Evolutionary conservation across 2,329 filamentous ascomycete species (phyloP), one percentile per base, ranked within the genome.

Genomic region (Pseudocercospora vitis): DNA sequence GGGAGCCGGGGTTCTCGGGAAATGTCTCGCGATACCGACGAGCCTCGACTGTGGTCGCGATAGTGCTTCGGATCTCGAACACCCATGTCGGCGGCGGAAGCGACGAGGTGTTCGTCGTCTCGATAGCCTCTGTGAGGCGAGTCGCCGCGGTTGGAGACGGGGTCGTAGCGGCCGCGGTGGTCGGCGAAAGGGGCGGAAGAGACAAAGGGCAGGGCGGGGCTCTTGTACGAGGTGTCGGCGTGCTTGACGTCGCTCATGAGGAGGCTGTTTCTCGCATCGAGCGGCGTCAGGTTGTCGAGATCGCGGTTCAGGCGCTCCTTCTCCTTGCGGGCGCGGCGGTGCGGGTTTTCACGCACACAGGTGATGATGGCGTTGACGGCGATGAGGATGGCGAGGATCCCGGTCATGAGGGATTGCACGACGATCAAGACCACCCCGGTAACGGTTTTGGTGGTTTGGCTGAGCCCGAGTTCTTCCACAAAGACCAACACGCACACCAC

Each of bases 361-460:
- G 85, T 81, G 64, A 89, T 88, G 68, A 96, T 83, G 42, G 89
- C 89, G 68, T 97, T 97, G 76, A 91, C 88, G 8, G 82, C 81
- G 63, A 99, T 95, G 24, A 97, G 79, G 48, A 97, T 87, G 3
- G 89, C 91, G 52, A 99, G 78, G 19, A 90, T 73, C 57, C 82
- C 91, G 4, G 91, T 95, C 62, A 99, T 76, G 0, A 86, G 82
- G 0, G 89, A 89, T 73, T 99, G 94, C 4, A 97, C 81, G n/a
- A 86, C 89, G 61, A 97, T 94, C 55, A 99, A 80, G 12, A 91
- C 89, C n/a, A 97, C 83, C 51, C 94, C 94, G 12, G 89, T 92
- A 46, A 97, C 83, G 0, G 94, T 97, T 77, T 96, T 90, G 7
- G 92, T 96, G 7, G 91, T 95, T 72, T 96, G 86, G 4, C 85